A percentile compares a stretch with the other conserved stretches of the same genome.
Evolutionary conservation across 2,329 filamentous ascomycete species (phyloP).

Genomic region (Colletotrichum agaves): DNA sequence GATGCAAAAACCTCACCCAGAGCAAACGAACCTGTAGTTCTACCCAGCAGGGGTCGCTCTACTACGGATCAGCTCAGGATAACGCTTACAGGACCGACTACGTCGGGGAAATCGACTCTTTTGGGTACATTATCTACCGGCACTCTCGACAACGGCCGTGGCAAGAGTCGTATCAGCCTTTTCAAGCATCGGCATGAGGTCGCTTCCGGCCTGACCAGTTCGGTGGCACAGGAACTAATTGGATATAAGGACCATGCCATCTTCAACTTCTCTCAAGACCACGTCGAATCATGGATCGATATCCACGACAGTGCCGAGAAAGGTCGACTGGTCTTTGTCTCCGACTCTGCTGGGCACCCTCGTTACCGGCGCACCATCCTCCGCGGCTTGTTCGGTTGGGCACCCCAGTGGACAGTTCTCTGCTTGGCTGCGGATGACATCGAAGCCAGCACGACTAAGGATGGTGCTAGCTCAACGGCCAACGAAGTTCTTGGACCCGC

Average conservation of each 20-base stretch:
- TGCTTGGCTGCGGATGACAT: slow-evolving; percentile 86
- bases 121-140: slow-evolving; percentile 90
- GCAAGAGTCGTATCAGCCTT: slow-evolving; percentile 87
- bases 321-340: slow-evolving; percentile 85
- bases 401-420: slow-evolving; percentile 90
- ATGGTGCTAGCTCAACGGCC: slow-evolving; percentile 58
- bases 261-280: slow-evolving; percentile 86
- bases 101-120: slow-evolving; percentile 91
- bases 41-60: slow-evolving; percentile 58
- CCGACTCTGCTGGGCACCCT: slow-evolving; percentile 91
- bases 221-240: slow-evolving; percentile 91
- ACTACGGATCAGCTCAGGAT: slow-evolving; percentile 82
- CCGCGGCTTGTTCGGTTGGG: slow-evolving; percentile 92
- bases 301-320: slow-evolving; percentile 83
- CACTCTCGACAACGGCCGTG: slow-evolving; percentile 89
- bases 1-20: slow-evolving; percentile 19
- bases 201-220: slow-evolving; percentile 90
- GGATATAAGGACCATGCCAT: slow-evolving; percentile 76
- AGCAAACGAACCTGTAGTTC: slow-evolving; percentile 27
- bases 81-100: slow-evolving; percentile 88
- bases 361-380: slow-evolving; percentile 90
- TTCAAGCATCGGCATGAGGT: slow-evolving; percentile 95
- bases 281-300: slow-evolving; percentile 93
- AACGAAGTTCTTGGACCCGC: slow-evolving; percentile 63
- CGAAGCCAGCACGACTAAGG: slow-evolving; percentile 50